Percentiles rank a stretch among this genome's conserved stretches.
Conservation (phyloP, 83 land plant species). For the Larix sibirica region DNA sequence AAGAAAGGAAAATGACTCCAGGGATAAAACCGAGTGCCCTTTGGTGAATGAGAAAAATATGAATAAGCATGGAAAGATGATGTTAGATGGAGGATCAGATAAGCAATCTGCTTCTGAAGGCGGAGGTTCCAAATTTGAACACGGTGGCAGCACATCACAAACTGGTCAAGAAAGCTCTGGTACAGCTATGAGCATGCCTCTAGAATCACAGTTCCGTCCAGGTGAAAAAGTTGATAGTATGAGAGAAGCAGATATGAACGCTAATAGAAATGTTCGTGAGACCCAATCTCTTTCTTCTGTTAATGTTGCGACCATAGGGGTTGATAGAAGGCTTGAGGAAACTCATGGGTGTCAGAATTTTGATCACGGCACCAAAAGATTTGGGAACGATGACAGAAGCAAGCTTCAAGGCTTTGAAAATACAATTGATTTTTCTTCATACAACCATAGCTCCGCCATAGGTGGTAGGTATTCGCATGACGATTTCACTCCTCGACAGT, state of each 20-base stretch:
- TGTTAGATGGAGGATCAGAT: constrained; percentile 10
- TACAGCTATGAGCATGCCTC: constrained; percentile 13
- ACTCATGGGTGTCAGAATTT: constrained; percentile 5
- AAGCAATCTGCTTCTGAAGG: constrained; percentile 13
- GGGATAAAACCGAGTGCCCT: constrained; percentile 1
- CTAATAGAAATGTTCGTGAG: neutral
- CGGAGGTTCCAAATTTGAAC: constrained; percentile 17
- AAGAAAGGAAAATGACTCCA: constrained; percentile 4
- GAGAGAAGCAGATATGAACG: constrained; percentile 5
- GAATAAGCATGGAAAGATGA: constrained; percentile 10
- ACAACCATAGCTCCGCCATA: constrained; percentile 3
- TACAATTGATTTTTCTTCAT: constrained; percentile 13
- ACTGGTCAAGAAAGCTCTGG: constrained; percentile 16
- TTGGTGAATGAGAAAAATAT: neutral
- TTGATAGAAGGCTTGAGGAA: constrained; percentile 4
- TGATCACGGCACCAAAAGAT: constrained; percentile 13
- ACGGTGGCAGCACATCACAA: constrained; percentile 14
- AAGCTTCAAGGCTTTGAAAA: constrained; percentile 4
- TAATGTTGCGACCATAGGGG: neutral
- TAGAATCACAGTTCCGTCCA: neutral
- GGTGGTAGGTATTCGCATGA: constrained; percentile 17
- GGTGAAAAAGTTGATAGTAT: constrained; percentile 5
- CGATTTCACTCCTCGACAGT: constrained; percentile 7
- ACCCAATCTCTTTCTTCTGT: neutral
- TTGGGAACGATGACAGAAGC: constrained; percentile 8